Evolutionary conservation across 2,329 filamentous ascomycete species (phyloP).

Genomic region (Ceratocystis eucalypticola): DNA sequence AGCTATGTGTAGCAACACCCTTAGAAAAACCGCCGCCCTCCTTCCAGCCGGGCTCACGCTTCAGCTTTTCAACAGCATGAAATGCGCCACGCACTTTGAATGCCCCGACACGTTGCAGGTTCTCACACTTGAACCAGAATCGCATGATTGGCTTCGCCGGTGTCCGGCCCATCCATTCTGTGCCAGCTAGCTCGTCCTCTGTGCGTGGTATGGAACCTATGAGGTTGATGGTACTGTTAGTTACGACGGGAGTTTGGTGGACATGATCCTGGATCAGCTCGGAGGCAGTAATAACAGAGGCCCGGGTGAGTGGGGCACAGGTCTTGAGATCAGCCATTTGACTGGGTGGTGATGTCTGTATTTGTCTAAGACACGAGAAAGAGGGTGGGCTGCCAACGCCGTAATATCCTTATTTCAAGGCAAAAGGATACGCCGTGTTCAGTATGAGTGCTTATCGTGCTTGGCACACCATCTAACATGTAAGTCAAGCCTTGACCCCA

Average conservation of each 20-base stretch:
- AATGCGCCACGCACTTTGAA: conserved; percentile 91
- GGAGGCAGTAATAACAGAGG: conserved; percentile 59
- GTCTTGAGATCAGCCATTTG: conserved; percentile 41
- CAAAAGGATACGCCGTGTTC: not conserved
- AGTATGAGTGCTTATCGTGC: not conserved
- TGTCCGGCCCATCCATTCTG: conserved; percentile 43
- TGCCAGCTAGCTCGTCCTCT: conserved; percentile 38
- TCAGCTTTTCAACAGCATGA: conserved; percentile 62
- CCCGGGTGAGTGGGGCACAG: conserved; percentile 53
- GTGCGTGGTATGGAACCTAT: conserved; percentile 62
- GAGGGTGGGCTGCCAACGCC: too few relatives aligned
- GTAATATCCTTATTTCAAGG: not conserved
- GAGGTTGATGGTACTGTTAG: conserved; percentile 57
- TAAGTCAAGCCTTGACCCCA: not conserved
- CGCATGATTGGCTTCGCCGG: conserved; percentile 53
- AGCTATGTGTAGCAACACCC: conserved; percentile 83
- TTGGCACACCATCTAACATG: not conserved
- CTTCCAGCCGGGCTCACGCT: conserved; percentile 46
- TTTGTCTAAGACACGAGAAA: not conserved
- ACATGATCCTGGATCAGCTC: conserved; percentile 59
- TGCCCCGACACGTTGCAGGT: conserved; percentile 76
- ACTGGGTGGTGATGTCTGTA: not conserved
- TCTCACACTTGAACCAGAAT: conserved; percentile 94
- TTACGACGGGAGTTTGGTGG: conserved; percentile 72
- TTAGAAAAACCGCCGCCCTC: conserved; percentile 44